These are phyloP conservation scores for Rhizopogon salebrosus DNA, from an alignment of 768 basidiomycete species.

Conservation along the genomic window DNA sequence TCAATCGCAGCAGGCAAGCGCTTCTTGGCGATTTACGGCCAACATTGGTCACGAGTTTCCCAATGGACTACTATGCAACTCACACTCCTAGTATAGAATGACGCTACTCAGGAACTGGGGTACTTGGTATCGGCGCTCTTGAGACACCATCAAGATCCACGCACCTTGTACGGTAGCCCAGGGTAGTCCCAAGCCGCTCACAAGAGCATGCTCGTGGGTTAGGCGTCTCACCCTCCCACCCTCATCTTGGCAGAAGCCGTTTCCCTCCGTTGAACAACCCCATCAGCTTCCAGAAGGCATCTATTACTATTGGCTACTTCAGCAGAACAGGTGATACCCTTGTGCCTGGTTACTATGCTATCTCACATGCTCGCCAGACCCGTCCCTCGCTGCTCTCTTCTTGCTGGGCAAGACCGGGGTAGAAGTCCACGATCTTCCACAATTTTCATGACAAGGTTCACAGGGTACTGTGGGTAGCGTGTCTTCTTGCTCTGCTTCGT, in stretches of 20 bases:
- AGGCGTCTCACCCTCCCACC: not conserved
- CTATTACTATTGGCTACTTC: not conserved
- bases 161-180: not conserved
- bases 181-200: not conserved
- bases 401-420: not conserved
- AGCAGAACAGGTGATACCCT: not conserved
- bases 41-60: constrained; percentile 1
- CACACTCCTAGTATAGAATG: constrained; percentile 11
- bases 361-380: not conserved
- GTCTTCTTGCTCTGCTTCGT: constrained; percentile 3
- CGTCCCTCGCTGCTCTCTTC: not conserved
- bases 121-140: constrained; percentile 12
- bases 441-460: not conserved
- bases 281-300: not conserved
- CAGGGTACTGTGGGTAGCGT: not conserved
- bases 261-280: too few species aligned
- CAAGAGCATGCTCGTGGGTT: not conserved
- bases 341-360: constrained; percentile 17
- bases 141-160: not conserved
- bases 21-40: constrained; percentile 10
- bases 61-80: constrained; percentile 7
- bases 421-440: not conserved
- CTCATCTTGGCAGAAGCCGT: constrained; percentile 1
- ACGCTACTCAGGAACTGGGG: constrained; percentile 25
- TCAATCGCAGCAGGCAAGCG: not conserved